Evolutionary conservation across 306 rosid species (phyloP).

Genomic region (Trifolium pratense): DNA sequence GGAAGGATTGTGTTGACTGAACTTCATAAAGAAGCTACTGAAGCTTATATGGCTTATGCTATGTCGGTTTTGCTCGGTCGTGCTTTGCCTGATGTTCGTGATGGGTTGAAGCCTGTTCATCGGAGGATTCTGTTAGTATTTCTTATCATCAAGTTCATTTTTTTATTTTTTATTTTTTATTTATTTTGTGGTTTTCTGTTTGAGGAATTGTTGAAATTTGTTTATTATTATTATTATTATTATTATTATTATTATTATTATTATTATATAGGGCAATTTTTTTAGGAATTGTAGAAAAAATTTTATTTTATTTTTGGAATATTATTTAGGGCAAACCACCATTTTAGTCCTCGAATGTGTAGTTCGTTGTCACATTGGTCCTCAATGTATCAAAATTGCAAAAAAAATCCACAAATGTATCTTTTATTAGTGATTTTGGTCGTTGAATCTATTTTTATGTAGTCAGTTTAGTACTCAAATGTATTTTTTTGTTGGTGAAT

Average conservation of each 20-base stretch:
- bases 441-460: too few relatives aligned
- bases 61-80: constrained; percentile 97
- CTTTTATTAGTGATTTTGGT: too few relatives aligned
- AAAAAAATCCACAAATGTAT: too few relatives aligned
- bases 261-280: too few relatives aligned
- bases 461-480: too few relatives aligned
- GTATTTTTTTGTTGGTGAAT: too few relatives aligned
- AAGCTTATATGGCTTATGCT: constrained; percentile 89
- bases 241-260: too few relatives aligned
- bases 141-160: background rate
- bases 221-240: too few relatives aligned
- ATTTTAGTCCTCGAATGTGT: too few relatives aligned
- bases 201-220: background rate
- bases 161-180: background rate
- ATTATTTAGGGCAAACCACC: background rate
- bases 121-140: constrained; percentile 84
- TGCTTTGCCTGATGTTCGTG: constrained; percentile 94
- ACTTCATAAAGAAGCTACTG: constrained; percentile 87
- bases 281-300: background rate
- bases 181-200: constrained; percentile 12
- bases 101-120: constrained; percentile 95
- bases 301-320: background rate
- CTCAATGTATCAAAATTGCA: too few relatives aligned
- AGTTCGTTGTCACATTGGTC: too few relatives aligned
- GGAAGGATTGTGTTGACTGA: constrained; percentile 62